These are phyloP conservation scores for Pulicaria dysenterica DNA, from an alignment of 129 eudicot species.

Conservation along the genomic window DNA sequence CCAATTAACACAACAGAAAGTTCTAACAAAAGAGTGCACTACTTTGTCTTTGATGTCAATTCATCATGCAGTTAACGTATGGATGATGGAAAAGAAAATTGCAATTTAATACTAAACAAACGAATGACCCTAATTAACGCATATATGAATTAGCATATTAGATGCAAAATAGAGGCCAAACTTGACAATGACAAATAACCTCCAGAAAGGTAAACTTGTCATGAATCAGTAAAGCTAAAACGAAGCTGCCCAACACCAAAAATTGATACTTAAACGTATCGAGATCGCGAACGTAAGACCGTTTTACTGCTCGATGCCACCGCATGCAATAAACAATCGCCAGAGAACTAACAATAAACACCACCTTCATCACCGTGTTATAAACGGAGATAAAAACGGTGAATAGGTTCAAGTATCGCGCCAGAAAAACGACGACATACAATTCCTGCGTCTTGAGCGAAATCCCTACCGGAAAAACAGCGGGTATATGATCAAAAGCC, in stretches of 20 bases:
- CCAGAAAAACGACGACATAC: conserved; percentile 61
- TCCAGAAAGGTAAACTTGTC: conserved; percentile 75
- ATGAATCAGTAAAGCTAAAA: conserved; percentile 60
- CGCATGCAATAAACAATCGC: conserved; percentile 88
- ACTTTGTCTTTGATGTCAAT: background rate
- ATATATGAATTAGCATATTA: background rate
- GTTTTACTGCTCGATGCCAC: conserved; percentile 53
- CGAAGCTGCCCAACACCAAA: conserved; percentile 48
- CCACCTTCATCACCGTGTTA: conserved; percentile 70
- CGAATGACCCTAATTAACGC: background rate
- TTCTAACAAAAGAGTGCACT: background rate
- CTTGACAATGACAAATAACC: conserved; percentile 43
- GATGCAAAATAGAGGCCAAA: background rate
- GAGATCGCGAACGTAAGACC: conserved; percentile 74
- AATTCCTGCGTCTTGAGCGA: conserved; percentile 91
- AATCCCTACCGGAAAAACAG: conserved; percentile 46
- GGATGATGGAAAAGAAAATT: background rate
- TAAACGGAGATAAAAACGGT: conserved; percentile 67
- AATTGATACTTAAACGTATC: conserved; percentile 72
- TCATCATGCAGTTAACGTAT: background rate
- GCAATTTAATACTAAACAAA: background rate
- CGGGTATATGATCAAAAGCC: background rate
- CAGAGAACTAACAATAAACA: conserved; percentile 60
- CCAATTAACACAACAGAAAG: background rate
- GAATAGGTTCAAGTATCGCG: conserved; percentile 78